Conservation (phyloP, 495 filamentous ascomycete species). For the Platismatia glauca region DNA sequence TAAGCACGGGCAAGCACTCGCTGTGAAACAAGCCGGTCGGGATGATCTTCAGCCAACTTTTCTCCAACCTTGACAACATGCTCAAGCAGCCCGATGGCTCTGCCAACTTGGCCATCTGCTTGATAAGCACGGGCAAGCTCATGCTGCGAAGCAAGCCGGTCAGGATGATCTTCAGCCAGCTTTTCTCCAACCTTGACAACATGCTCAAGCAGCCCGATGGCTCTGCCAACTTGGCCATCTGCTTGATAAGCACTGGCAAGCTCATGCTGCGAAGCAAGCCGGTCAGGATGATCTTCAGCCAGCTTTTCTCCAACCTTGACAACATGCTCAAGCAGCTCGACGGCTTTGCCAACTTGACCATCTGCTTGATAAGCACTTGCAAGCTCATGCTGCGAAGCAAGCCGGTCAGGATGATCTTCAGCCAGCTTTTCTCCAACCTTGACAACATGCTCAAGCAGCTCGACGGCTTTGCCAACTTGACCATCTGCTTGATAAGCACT, state of each 20-base stretch:
- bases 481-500: constrained; percentile 26
- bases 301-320: neutral
- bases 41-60: constrained; percentile 24
- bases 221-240: neutral
- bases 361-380: constrained; percentile 27
- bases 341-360: constrained; percentile 10
- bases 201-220: neutral
- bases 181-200: neutral
- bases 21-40: constrained; percentile 23
- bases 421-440: constrained; percentile 1
- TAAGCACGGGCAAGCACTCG: constrained; percentile 29
- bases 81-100: neutral
- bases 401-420: constrained; percentile 25
- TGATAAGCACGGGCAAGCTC: neutral
- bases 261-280: neutral
- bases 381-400: constrained; percentile 27
- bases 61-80: neutral
- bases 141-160: neutral
- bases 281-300: neutral
- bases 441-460: neutral
- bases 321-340: neutral
- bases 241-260: neutral
- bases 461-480: constrained; percentile 12
- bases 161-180: neutral
- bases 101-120: neutral